These are phyloP conservation scores for Nemania sp. DNA, from an alignment of 2,329 filamentous ascomycete genomes.

Conservation along the genomic window DNA sequence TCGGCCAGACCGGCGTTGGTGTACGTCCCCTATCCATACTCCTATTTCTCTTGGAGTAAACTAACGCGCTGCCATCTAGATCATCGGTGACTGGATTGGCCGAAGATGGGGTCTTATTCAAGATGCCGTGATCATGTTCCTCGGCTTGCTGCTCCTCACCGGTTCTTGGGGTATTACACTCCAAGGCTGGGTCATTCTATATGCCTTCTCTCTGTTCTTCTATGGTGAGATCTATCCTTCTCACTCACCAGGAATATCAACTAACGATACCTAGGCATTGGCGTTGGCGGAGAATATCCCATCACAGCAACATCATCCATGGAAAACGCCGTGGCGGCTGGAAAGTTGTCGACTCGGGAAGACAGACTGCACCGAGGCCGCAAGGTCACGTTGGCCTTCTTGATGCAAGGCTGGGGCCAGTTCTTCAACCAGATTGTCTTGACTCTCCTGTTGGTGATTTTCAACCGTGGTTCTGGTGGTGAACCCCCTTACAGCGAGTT, in stretches of 20 bases:
- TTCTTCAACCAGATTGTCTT: slow-evolving; percentile 90
- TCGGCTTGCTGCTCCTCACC: slow-evolving; percentile 89
- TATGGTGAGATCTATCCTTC: slow-evolving; percentile 58
- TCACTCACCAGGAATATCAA: slow-evolving; percentile 46
- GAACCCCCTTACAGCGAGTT: slow-evolving; percentile 75
- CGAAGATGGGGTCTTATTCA: slow-evolving; percentile 95
- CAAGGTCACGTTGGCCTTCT: slow-evolving; percentile 91
- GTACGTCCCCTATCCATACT: slow-evolving; percentile 47
- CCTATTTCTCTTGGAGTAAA: not conserved
- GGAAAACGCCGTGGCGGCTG: slow-evolving; percentile 84
- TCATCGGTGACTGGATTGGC: slow-evolving; percentile 74
- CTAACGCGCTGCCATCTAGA: slow-evolving; percentile 38
- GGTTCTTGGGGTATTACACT: slow-evolving; percentile 85
- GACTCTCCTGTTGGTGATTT: slow-evolving; percentile 83
- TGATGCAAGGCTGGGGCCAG: slow-evolving; percentile 99
- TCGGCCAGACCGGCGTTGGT: slow-evolving; percentile 87
- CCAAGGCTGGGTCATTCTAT: slow-evolving; percentile 96
- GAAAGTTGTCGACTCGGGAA: slow-evolving; percentile 85
- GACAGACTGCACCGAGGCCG: slow-evolving; percentile 94
- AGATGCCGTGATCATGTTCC: slow-evolving; percentile 91
- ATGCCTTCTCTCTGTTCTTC: slow-evolving; percentile 92
- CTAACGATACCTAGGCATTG: slow-evolving; percentile 46
- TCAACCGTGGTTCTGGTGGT: slow-evolving; percentile 75
- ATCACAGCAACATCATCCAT: slow-evolving; percentile 96
- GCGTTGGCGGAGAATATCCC: slow-evolving; percentile 86